Conservation (phyloP, 306 rosid genomes). For the Dicorynia guianensis region DNA sequence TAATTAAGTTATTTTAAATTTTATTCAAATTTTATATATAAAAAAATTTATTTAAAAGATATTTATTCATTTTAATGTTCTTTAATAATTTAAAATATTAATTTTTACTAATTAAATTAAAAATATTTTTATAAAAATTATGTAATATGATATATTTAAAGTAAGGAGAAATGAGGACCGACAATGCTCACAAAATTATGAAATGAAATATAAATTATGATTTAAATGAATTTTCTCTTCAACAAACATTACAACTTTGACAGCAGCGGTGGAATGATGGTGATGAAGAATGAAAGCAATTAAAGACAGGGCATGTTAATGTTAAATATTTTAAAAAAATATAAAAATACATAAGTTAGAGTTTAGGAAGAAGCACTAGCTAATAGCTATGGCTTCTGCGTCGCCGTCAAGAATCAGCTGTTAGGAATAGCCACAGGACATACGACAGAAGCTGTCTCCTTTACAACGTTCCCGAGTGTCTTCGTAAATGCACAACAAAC, state of each 20-base stretch:
- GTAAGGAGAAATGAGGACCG: no score
- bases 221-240: neutral
- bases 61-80: no score
- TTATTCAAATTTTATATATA: no score
- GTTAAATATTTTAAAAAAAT: neutral
- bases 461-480: conserved; percentile 41
- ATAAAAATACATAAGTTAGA: neutral
- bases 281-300: neutral
- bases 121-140: no score
- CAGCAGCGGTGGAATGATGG: neutral
- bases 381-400: conserved; percentile 25
- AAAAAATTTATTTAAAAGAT: no score
- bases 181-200: no score
- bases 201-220: no score
- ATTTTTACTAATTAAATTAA: no score
- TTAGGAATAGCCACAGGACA: conserved; percentile 10
- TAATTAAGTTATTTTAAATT: no score
- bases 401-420: conserved; percentile 54
- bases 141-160: no score
- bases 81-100: no score
- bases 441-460: conserved; percentile 33
- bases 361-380: conserved; percentile 36
- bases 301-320: neutral
- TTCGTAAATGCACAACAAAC: conserved; percentile 9
- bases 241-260: conserved; percentile 11